Evolutionary conservation across 305 asterid genomes (phyloP).

Genomic region (Caryopteris hybrid): DNA sequence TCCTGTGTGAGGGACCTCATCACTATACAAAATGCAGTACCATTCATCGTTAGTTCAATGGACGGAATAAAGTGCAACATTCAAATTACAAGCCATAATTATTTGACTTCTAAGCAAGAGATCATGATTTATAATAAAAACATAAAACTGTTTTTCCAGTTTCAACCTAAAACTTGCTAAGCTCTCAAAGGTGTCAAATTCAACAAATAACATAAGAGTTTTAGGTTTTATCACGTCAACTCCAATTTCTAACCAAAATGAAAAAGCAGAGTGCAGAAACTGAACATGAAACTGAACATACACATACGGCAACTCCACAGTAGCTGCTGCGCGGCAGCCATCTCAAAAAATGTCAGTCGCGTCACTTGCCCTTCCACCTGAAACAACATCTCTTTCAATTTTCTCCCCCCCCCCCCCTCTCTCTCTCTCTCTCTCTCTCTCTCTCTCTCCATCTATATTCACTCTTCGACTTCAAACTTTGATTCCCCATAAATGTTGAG

Average conservation of each 20-base stretch:
- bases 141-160: background rate
- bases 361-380: constrained; percentile 98
- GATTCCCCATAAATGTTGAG: constrained; percentile 4
- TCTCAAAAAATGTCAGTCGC: constrained; percentile 99
- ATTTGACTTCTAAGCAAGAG: constrained; percentile 36
- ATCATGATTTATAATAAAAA: background rate
- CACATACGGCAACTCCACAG: constrained; percentile 87
- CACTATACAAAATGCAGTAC: constrained; percentile 22
- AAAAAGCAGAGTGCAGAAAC: background rate
- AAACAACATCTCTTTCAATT: constrained; percentile 70
- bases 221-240: background rate
- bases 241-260: constrained; percentile 7
- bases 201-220: background rate
- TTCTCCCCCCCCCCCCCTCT: no score
- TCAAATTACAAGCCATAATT: constrained; percentile 7
- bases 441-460: constrained; percentile 5
- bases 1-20: constrained; percentile 56
- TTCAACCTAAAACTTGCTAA: background rate
- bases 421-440: constrained; percentile 3
- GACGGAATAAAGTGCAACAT: constrained; percentile 12
- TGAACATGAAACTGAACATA: no score
- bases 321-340: constrained; percentile 99
- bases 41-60: background rate
- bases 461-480: constrained; percentile 12
- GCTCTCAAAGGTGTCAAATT: background rate